These are phyloP conservation scores for Fistulifera solaris DNA, from an alignment of 108 stramenopile genomes.

Conservation along the genomic window DNA sequence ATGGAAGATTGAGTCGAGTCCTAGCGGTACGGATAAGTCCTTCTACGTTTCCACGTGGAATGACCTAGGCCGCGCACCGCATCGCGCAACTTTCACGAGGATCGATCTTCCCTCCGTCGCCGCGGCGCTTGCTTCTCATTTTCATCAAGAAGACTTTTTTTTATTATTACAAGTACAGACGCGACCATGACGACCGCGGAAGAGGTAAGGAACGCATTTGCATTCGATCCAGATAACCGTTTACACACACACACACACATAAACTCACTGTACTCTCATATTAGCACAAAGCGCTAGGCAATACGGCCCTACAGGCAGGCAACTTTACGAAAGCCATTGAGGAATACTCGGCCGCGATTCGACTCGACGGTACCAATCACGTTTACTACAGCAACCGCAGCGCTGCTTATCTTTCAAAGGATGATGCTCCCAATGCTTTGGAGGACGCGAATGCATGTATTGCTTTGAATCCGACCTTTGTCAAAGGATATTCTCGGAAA, in stretches of 20 bases:
- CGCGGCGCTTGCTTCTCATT: too few species aligned
- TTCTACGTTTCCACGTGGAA: too few species aligned
- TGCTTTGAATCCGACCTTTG: slow-evolving; percentile 71
- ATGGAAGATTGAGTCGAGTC: too few species aligned
- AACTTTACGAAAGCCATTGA: slow-evolving; percentile 91
- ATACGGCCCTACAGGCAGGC: slow-evolving; percentile 82
- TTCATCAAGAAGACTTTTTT: background rate
- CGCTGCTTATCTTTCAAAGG: slow-evolving; percentile 89
- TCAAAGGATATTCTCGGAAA: slow-evolving; percentile 91
- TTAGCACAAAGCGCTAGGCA: slow-evolving; percentile 81
- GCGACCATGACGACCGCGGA: slow-evolving; percentile 17
- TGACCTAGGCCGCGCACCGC: too few species aligned
- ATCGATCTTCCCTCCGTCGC: too few species aligned
- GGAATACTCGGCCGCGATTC: slow-evolving; percentile 93
- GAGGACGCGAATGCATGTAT: slow-evolving; percentile 94
- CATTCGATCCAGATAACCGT: background rate
- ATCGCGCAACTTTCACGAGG: too few species aligned
- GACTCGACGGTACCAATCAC: slow-evolving; percentile 88
- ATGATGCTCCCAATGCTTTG: slow-evolving; percentile 89
- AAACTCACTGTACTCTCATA: background rate
- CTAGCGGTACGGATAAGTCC: too few species aligned
- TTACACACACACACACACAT: too few species aligned
- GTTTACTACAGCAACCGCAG: slow-evolving; percentile 96
- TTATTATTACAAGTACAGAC: background rate
- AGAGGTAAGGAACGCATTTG: slow-evolving; percentile 14